Base-by-base conservation (phyloP, 148 eudicot genomes). In the Talinum fruticosum region DNA sequence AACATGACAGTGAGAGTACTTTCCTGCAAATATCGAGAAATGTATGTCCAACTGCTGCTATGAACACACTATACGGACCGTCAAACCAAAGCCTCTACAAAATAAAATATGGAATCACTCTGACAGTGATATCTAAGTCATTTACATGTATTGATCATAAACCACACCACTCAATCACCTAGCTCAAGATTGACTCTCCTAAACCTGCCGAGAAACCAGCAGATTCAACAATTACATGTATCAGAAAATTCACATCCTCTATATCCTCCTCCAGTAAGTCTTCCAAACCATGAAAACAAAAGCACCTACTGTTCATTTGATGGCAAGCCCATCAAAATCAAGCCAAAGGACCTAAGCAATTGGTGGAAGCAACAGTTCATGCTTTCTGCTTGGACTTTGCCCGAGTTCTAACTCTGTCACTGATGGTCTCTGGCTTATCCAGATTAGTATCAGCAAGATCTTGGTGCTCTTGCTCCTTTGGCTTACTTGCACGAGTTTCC, bases 331-430 rank as follows among this genome's bases (percentile, higher is more conserved):
- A 45, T 23, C 36, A 8, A 44, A 71, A 16, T 57, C 28, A 71
- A 70, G 59, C 24, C 29, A 38, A 26, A 21, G 34, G 62, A 15
- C 35, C 29, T 37, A 67, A 44, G 53, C 69, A 72, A 74, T 34
- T 33, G 64, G 59, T 54, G 10, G 36, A 67, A 37, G 67, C 44
- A 36, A 66, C n/a, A 3, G 34, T 54, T 59, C 35, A 78, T 61
- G 35, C 32, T 49, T 37, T 78, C 78, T 57, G 73, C 75, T 82
- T 78, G 78, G 81, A 61, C 69, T 74, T 74, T 28, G 78, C 69
- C 14, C 81, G 70, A 10, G 59, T 36, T 30, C 57, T 66, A 6
- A 33, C 66, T 44, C 79, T 49, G 35, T 29, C 79, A 38, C 47
- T 51, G 16, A 41, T 36, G 32, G 69, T 33, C n/a, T 71, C 85